Base-by-base conservation (phyloP, 371 early-diverging fungal species). In the Mortierella sp. region DNA sequence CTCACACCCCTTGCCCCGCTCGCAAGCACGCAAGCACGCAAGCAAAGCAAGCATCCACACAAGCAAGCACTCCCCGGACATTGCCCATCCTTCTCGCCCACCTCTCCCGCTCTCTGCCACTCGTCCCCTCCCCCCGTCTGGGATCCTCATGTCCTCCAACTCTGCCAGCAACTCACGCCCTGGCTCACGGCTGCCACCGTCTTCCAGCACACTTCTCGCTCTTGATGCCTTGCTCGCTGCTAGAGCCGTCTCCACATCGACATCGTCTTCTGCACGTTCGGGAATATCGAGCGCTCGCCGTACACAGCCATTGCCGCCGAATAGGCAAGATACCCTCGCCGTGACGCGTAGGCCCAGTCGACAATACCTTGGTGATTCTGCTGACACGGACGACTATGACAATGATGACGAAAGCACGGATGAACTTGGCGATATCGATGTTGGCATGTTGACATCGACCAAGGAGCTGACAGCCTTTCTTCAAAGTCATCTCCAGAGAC, bases 171-270 rank as follows among this genome's bases (percentile, higher is more conserved):
- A 12, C 54, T 17, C 39, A n/a, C 19, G 13, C 14, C 25, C 55
- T 41, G 25, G 43, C 16, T 28, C 27, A 19, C 19, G 51, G 27
- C 41, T n/a, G 50, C 51, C 29, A 8, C 43, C 28, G 9, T 21
- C n/a, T 28, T 48, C 43, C 37, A 54, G 29, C 44, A 50, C 57
- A n/a, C 51, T 57, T 13, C 34, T 39, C 0, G 58, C 65, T 1
- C 46, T 64, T 17, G 65, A 64, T 52, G 54, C 60, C 4, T 54
- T 66, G 6, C 48, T 65, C 16, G 40, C 40, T 14, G n/a, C 44
- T 10, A 34, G 34, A 34, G 34, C 34, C 34, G 34, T 34, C 16
- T 44, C 66, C 14, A 31, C 52, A 17, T 19, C 58, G 17, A 25
- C 50, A 21, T 16, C 40, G 16, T 17, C 49, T 29, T 14, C 60